Conservation (phyloP, 1,139 yeast genomes). For the Blastobotrys ciferrii region DNA sequence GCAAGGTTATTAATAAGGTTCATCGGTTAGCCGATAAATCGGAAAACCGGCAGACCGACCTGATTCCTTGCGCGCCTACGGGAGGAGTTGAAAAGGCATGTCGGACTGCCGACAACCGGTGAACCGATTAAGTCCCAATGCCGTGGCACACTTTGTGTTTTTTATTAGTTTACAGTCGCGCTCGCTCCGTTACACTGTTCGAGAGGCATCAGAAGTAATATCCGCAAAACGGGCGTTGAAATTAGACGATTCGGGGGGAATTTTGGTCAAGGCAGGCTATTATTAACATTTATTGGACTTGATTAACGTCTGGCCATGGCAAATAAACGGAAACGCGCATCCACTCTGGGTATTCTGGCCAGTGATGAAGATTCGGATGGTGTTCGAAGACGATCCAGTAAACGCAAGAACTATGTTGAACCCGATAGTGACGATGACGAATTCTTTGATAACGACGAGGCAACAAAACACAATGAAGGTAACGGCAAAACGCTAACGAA, state of each 20-base stretch:
- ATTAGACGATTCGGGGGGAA: not conserved
- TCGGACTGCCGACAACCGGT: no score
- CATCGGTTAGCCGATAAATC: no score
- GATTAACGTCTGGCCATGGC: slow-evolving; percentile 6
- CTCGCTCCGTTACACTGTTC: not conserved
- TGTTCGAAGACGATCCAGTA: slow-evolving; percentile 13
- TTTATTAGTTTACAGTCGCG: not conserved
- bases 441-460: slow-evolving; percentile 5
- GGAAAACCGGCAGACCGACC: not conserved
- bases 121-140: not conserved
- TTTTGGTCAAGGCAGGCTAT: not conserved
- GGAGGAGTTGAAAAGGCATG: no score
- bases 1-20: no score
- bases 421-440: slow-evolving; percentile 23
- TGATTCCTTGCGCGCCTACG: no score
- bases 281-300: not conserved
- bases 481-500: slow-evolving; percentile 8
- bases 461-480: slow-evolving; percentile 5
- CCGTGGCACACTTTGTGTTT: not conserved
- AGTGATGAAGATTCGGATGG: slow-evolving; percentile 12
- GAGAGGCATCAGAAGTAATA: not conserved
- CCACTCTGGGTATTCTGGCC: slow-evolving; percentile 11
- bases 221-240: not conserved
- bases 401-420: slow-evolving; percentile 21
- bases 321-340: slow-evolving; percentile 15